These are phyloP conservation scores for Thelephora ganbajun DNA, from an alignment of 768 basidiomycete genomes.

Conservation along the genomic window DNA sequence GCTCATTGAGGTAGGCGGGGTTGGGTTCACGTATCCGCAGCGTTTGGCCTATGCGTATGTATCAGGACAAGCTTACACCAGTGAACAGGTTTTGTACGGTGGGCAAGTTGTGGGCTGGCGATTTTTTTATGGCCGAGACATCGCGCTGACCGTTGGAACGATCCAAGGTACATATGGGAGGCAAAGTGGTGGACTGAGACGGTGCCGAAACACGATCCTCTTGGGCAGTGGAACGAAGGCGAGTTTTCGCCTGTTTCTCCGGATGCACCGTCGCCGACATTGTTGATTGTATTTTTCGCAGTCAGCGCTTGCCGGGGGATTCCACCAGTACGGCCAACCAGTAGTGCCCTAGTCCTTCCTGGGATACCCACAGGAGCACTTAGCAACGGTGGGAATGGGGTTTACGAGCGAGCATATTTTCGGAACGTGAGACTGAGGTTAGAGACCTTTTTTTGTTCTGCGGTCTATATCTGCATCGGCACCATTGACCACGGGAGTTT, in stretches of 20 bases:
- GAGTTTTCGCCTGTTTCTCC: constrained; percentile 9
- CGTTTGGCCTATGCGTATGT: constrained; percentile 43
- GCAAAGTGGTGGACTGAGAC: constrained; percentile 45
- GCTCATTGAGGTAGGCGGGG: constrained; percentile 46
- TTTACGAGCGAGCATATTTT: no score
- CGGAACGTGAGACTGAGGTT: no score
- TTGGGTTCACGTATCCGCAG: constrained; percentile 49
- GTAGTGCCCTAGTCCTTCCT: no score
- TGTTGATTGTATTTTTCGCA: background rate
- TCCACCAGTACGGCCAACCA: no score
- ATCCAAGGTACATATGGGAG: constrained; percentile 53
- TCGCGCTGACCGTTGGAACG: background rate
- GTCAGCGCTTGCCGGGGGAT: background rate
- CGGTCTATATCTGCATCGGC: no score
- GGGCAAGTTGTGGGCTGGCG: constrained; percentile 24
- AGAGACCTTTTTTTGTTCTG: no score
- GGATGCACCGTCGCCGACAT: background rate
- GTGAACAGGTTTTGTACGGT: constrained; percentile 36
- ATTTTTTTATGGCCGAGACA: no score
- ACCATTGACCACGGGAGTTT: no score
- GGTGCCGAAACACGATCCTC: constrained; percentile 31
- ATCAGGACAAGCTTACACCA: constrained; percentile 34
- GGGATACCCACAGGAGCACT: no score
- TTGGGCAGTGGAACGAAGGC: constrained; percentile 56
- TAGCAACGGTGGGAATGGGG: no score